phyloP scores from a whole-genome alignment of 2,329 filamentous ascomycete species.

The Cercospora citrullina region DNA sequence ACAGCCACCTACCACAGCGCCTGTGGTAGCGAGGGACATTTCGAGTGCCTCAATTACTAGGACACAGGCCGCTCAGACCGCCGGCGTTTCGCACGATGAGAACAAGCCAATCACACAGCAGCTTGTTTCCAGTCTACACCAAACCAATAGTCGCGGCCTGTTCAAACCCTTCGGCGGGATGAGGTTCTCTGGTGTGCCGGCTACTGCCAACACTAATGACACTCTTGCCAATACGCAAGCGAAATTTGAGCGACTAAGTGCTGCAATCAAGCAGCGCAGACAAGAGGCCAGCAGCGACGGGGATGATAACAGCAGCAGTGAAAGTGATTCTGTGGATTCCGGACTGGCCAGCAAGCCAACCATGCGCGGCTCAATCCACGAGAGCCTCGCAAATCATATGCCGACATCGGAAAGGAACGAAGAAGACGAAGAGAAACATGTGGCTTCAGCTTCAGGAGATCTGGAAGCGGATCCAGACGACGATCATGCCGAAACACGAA shows the following conservation, averaged over 20 bases:
- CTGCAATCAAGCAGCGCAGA: background rate
- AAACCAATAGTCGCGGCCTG: background rate
- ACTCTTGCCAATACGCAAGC: conserved; percentile 9
- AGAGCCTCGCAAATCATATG: conserved; percentile 16
- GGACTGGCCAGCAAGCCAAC: background rate
- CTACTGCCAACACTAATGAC: background rate
- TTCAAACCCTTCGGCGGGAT: background rate
- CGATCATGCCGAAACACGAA: background rate
- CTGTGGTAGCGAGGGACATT: background rate
- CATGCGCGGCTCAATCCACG: conserved; percentile 17
- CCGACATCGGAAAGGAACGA: background rate
- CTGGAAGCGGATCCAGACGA: background rate
- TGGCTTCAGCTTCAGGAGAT: background rate
- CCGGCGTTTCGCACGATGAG: background rate
- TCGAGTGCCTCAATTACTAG: background rate
- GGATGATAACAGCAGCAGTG: conserved; percentile 13
- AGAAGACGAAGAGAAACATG: background rate
- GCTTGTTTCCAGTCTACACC: background rate
- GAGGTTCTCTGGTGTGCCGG: background rate
- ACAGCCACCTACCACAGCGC: too few relatives aligned
- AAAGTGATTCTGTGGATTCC: conserved; percentile 9
- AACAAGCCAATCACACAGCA: background rate
- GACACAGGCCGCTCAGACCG: background rate
- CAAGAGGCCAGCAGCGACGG: background rate
- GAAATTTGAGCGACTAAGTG: conserved; percentile 5